Conservation (phyloP, 352 stramenopile species). For the Phytopythium helicoides region DNA sequence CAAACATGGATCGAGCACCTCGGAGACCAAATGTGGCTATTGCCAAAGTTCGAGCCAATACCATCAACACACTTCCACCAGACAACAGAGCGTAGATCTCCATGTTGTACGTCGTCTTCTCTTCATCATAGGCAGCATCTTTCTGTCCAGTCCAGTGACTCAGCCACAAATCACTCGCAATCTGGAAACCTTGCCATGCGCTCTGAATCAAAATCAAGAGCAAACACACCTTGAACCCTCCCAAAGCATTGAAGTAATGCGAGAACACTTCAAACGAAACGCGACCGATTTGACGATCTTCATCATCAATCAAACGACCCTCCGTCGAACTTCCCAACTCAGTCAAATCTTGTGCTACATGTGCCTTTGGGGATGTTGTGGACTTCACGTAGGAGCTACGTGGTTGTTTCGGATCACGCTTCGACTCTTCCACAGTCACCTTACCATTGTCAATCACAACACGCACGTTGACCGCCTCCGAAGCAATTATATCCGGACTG, state of each 20-base stretch:
- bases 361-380: too few relatives aligned
- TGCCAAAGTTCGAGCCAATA: conserved; percentile 20
- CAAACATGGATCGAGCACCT: conserved; percentile 65
- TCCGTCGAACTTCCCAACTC: too few relatives aligned
- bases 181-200: conserved; percentile 31
- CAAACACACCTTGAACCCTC: conserved; percentile 18
- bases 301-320: too few relatives aligned
- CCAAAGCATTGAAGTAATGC: conserved; percentile 34
- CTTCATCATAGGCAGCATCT: conserved; percentile 9
- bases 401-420: too few relatives aligned
- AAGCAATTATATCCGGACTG: conserved; percentile 61
- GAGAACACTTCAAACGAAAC: conserved; percentile 36
- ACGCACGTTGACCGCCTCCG: conserved; percentile 20
- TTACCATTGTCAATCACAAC: too few relatives aligned
- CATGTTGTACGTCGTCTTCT: conserved; percentile 20
- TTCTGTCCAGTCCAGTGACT: conserved; percentile 38
- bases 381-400: too few relatives aligned
- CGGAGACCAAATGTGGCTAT: conserved; percentile 37
- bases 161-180: conserved; percentile 29
- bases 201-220: conserved; percentile 13
- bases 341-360: too few relatives aligned
- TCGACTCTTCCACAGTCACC: conserved; percentile 25
- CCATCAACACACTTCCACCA: conserved; percentile 26
- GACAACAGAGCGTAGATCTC: conserved; percentile 30
- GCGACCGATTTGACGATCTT: conserved; percentile 30